Conservation (phyloP, 192 early-diverging fungal genomes). For the Coemansia sp. region DNA sequence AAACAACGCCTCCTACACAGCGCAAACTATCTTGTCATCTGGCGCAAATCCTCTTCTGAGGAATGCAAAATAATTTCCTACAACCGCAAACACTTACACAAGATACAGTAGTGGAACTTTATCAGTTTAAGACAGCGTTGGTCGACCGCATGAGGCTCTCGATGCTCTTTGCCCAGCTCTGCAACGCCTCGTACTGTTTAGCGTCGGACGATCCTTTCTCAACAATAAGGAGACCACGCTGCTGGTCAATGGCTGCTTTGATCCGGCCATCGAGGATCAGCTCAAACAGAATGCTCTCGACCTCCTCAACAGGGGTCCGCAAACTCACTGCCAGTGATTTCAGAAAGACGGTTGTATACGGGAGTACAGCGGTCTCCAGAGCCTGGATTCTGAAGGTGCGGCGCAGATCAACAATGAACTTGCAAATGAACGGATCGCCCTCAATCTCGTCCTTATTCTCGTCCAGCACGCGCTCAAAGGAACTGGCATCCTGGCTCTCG, state of each 20-base stretch:
- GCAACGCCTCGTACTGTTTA: constrained; percentile 37
- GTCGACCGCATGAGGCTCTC: constrained; percentile 25
- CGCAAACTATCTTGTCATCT: too few species aligned
- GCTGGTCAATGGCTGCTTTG: constrained; percentile 86
- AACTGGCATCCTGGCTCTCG: constrained; percentile 81
- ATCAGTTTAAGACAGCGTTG: constrained; percentile 8
- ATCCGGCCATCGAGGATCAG: constrained; percentile 90
- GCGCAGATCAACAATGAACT: constrained; percentile 89
- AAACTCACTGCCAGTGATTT: constrained; percentile 79
- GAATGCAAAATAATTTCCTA: too few species aligned
- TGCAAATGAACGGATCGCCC: constrained; percentile 86
- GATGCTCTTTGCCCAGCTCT: constrained; percentile 34
- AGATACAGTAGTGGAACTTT: too few species aligned
- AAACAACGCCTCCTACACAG: too few species aligned
- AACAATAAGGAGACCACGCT: constrained; percentile 55
- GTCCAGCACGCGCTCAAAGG: constrained; percentile 85
- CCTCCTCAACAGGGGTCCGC: constrained; percentile 72
- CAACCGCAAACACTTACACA: too few species aligned
- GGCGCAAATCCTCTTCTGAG: too few species aligned
- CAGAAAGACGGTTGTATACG: constrained; percentile 91
- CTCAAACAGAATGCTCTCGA: constrained; percentile 81
- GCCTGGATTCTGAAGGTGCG: constrained; percentile 93
- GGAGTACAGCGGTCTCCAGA: constrained; percentile 77
- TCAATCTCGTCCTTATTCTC: constrained; percentile 73
- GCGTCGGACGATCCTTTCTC: constrained; percentile 36